A percentile compares a stretch with the other conserved stretches of the same genome.
These are phyloP conservation scores for Piromyces finnis DNA, from an alignment of 192 early-diverging fungal genomes.

Conservation along the genomic window DNA sequence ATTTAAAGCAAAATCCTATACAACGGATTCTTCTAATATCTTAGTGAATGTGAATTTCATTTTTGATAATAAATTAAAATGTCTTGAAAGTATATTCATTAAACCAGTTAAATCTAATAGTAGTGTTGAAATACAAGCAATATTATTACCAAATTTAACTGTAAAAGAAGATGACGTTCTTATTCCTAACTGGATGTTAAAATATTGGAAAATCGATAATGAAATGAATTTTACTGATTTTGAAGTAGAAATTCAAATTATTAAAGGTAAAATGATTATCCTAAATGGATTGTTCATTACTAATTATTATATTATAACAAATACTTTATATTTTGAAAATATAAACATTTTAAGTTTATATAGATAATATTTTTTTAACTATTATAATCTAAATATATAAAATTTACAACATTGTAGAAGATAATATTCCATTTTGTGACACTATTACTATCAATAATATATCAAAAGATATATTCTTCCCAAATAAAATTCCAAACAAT, in stretches of 20 bases:
- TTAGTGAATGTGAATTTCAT: neutral
- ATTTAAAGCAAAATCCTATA: neutral
- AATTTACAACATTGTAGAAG: neutral
- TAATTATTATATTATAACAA: no score
- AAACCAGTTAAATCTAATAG: neutral
- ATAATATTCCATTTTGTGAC: neutral
- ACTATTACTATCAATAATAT: neutral
- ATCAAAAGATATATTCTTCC: neutral
- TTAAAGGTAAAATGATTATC: neutral
- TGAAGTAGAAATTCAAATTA: neutral
- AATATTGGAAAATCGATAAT: neutral
- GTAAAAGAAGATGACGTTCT: neutral
- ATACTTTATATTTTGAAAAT: no score
- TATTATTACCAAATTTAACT: neutral
- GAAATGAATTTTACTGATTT: neutral
- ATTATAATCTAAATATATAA: no score
- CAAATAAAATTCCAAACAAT: neutral
- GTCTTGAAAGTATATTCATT: neutral
- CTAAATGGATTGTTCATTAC: no score
- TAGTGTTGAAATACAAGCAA: neutral
- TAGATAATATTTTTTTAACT: no score
- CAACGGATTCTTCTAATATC: neutral
- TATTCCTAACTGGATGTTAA: neutral
- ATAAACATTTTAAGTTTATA: no score
- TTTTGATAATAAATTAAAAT: neutral